phyloP scores from a whole-genome alignment of 2,329 filamentous ascomycete species.

The Xylariaceae sp. region DNA sequence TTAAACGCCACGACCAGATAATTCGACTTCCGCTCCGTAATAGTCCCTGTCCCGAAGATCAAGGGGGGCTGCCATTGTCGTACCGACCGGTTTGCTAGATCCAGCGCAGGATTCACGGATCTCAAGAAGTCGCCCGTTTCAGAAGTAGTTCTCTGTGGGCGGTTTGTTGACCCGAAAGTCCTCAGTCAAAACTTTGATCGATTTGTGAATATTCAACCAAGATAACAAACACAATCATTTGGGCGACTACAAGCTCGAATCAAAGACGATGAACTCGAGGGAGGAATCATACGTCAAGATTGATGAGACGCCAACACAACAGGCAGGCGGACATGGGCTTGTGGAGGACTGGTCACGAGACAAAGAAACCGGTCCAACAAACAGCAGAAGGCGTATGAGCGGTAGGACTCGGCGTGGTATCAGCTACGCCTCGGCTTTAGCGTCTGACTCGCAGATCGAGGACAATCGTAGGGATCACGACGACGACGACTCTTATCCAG shows the following conservation, averaged over 20 bases:
- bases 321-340: background rate
- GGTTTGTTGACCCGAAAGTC: slow-evolving; percentile 9
- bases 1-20: slow-evolving; percentile 10
- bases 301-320: slow-evolving; percentile 1
- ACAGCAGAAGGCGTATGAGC: background rate
- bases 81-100: slow-evolving; percentile 5
- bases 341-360: background rate
- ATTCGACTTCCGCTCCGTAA: background rate
- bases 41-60: slow-evolving; percentile 6
- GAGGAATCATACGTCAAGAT: slow-evolving; percentile 10
- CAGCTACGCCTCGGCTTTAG: slow-evolving; percentile 20
- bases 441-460: slow-evolving; percentile 12
- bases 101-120: slow-evolving; percentile 15
- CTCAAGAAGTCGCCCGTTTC: slow-evolving; percentile 2
- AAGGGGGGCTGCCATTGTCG: slow-evolving; percentile 11
- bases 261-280: background rate
- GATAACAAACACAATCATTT: slow-evolving; percentile 6
- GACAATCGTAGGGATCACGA: slow-evolving; percentile 17
- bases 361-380: slow-evolving; percentile 3
- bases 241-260: background rate
- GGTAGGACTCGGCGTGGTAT: background rate
- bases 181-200: slow-evolving; percentile 1
- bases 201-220: slow-evolving; percentile 16
- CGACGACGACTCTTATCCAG: slow-evolving; percentile 32
- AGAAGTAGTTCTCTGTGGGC: slow-evolving; percentile 9